Percentiles rank a stretch among this genome's conserved stretches.
Conservation (phyloP, 176 grass and related monocot genomes). For the Avena insularis region DNA sequence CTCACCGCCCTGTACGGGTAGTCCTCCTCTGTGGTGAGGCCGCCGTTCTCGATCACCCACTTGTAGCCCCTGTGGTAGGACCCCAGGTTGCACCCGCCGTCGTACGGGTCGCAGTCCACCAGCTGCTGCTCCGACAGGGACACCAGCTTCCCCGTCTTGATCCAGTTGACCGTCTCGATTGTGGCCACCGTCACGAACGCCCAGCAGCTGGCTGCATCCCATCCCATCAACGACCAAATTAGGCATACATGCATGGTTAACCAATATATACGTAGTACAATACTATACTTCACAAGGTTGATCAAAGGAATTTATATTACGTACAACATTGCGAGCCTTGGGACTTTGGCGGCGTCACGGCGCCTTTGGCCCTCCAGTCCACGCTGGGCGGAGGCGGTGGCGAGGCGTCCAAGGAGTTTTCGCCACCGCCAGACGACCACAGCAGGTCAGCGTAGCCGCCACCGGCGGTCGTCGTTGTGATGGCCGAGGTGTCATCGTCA, state of each 20-base stretch:
- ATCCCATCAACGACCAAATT: background rate
- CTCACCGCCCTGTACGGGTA: slow-evolving; percentile 51
- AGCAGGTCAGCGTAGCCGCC: too few relatives aligned
- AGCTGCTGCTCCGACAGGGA: slow-evolving; percentile 64
- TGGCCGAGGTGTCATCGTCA: too few relatives aligned
- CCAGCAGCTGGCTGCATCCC: slow-evolving; percentile 53
- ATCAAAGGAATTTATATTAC: background rate
- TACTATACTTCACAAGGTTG: background rate
- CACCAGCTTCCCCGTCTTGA: slow-evolving; percentile 38
- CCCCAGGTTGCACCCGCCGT: slow-evolving; percentile 49
- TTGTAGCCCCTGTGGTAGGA: slow-evolving; percentile 32
- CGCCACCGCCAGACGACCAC: too few relatives aligned
- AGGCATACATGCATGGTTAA: background rate
- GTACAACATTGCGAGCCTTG: slow-evolving; percentile 5
- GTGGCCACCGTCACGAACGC: slow-evolving; percentile 59
- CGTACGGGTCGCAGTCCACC: slow-evolving; percentile 54
- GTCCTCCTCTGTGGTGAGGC: slow-evolving; percentile 33
- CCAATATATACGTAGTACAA: too few relatives aligned
- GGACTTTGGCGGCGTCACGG: too few relatives aligned
- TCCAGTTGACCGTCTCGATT: slow-evolving; percentile 56
- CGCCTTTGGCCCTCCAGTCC: too few relatives aligned
- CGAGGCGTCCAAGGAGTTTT: too few relatives aligned
- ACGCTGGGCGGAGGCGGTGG: too few relatives aligned
- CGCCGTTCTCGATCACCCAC: slow-evolving; percentile 53
- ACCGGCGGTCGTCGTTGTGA: too few relatives aligned